Evolutionary conservation across 306 rosid genomes (phyloP), one percentile per base, ranked within the genome.

Genomic region (Corylus avellana): DNA sequence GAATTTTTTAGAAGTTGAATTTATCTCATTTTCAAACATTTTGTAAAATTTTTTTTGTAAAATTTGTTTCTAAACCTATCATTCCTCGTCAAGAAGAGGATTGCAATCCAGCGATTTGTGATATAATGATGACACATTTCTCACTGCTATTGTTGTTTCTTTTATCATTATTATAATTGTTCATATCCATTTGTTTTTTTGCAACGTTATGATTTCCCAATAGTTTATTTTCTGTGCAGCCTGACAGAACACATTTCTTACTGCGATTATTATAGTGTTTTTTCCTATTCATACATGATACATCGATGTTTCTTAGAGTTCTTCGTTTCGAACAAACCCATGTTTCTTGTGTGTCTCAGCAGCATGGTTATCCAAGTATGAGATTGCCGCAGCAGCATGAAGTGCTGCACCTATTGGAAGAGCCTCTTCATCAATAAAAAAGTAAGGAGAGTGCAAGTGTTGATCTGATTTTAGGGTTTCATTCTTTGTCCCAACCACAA

Each of bases 401-500:
- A 87, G 86, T 48, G 87, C 87, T 58, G 91, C 90, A 56, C 91
- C 93, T 16, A 85, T 71, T 59, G 88, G 88, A 70, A 89, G 89
- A 77, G 78, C 86, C 39, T 79, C 82, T 75, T 88, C 90, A 16
- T 90, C 89, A 9, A 88, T 75, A 56, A 78, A 63, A 46, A 87
- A 87, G 80, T 81, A 72, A 13, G 92, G 88, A 1, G 91, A 87
- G 84, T 87, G 89, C 72, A 83, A 37, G 46, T 78, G 39, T 14
- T n/a, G 48, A 17, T 72, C 73, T 62, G 89, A 55, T 62, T 70
- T 70, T 57, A 83, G 74, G 5, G 80, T 78, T 47, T 81, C 82
- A 51, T 89, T 87, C 72, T 72, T 32, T 61, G 55, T 72, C 47
- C 93, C 91, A 25, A 87, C 68, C 25, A 62, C 70, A 46, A 79